Base-by-base conservation (phyloP, 2,329 filamentous ascomycete species). In the Trichoderma simmonsii region DNA sequence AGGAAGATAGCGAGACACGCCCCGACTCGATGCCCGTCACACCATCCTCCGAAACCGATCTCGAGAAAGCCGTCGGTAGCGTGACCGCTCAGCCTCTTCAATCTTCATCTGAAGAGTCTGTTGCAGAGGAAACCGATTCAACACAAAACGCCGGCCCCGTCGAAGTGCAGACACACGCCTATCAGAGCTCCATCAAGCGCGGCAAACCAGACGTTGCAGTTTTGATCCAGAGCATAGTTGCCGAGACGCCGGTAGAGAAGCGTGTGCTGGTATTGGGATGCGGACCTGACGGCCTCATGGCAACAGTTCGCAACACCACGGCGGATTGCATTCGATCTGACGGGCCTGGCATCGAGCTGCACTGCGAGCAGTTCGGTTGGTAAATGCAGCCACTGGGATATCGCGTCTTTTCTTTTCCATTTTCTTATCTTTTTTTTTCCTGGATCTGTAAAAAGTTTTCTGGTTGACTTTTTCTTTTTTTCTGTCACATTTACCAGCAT, bases 341-440 rank as follows among this genome's bases (percentile, higher is more conserved):
- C 8, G 84, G 85, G 1, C 83, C 85, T 2, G 81, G 81, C 30
- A 77, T 87, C 4, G 85, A 85, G 74, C 77, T 87, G 15, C 85
- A 87, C 77, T 84, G 83, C 67, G 85, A 87, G 77, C 79, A 83
- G 57, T 86, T 86, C 76, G 83, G 80, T 6, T 85, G 83, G 83
- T 84, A 73, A 73, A 77, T 43, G 18, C 8, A 8, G 24, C 18
- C 30, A 11, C 18, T 15, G n/a, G 14, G 32, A 59, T 24, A 9
- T 18, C 11, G 56, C 15, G 6, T 9, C 48, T 30, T 60, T 30
- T 21, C 15, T n/a, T 39, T 21, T 36, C 7, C 56, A 8, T 6
- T 51, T 4, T 12, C 9, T 14, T 11, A 6, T 21, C 9, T 11
- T 21, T 36, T 21, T 14, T n/a, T 48, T 4, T 43, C 11, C 34